Base-by-base conservation (phyloP, 345 rosid genomes). In the Rhodomyrtus tomentosa region DNA sequence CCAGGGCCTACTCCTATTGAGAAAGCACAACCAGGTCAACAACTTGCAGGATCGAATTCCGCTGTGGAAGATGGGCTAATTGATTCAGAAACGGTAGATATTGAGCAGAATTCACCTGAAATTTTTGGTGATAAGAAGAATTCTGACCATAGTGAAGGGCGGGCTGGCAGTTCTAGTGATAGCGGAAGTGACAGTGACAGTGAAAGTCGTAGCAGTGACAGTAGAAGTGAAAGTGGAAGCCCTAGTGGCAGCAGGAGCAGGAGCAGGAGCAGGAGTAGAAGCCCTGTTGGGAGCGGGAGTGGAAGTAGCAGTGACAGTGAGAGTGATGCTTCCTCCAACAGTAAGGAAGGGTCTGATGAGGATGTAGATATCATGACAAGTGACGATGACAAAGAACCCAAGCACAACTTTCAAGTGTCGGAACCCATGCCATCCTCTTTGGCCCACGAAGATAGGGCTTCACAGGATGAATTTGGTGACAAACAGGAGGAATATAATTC, bases 241-340 rank as follows among this genome's bases (percentile, higher is more conserved):
- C 92, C 91, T 81, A 92, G 94, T 84, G 88, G 85, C 81, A 89
- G 95, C 82, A 84, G 89, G 80, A 89, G 94, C 85, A 87, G 89
- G 82, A 89, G 95, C 82, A 84, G 89, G 80, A 89, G 94, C 85
- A 87, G 89, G 82, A 93, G 91, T 58, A 86, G 84, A 87, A 91
- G 93, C 83, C 92, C 91, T 1, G 91, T 83, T 10, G 92, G 86
- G 79, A 93, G 92, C 82, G 92, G 92, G 80, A 95, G 95, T 87
- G 95, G 92, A 80, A 93, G 98, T 88, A 94, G 98, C 91, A 97
- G 98, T 85, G 96, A 95, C 84, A 95, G 99, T 90, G 98, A 94
- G 76, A 95, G 94, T 83, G 98, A 94, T 89, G 94, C 92, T 89
- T 92, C 98, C 84, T 94, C 98, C 82, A 94, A 92, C 89, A 93